Evolutionary conservation across 805 yeast species (phyloP), one percentile per base, ranked within the genome.

Genomic region (Spathaspora girioi): DNA sequence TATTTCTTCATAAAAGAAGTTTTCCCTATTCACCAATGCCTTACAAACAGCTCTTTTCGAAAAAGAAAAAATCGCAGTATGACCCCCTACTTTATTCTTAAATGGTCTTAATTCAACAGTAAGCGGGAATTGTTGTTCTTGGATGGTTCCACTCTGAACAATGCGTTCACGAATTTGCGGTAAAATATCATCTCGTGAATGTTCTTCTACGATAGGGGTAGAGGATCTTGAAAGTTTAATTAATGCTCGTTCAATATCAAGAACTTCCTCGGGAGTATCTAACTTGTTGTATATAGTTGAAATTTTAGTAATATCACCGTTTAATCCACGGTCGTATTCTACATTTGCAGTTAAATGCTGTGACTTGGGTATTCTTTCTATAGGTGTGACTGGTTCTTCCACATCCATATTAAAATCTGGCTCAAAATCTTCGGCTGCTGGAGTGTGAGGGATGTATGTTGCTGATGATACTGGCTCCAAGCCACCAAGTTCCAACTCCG

Each of bases 61-160:
- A 64, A 94, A 94, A 56, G 93, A 81, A 71, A 93, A 94, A 35
- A 94, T 91, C 1, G 97, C 97, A 0, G 97, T 93, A 65, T 94
- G 99, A 0, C 99, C 99, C 7, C 99, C 99, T 19, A 94, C 98
- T 63, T 89, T 91, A 64, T 94, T 91, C 50, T 86, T 84, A 69
- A 92, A 93, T 1, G 98, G 98, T 49, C 89, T 82, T 52, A 93
- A 70, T 65, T 93, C 97, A 1, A 92, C 97, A 1, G 97, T 88
- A 29, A 90, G 69, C 2, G 91, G 87, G 57, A 76, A 87, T 15
- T 35, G 44, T 15, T 46, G 29, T 23, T 29, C 45, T 14, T 23
- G 15, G 11, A 18, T 15, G 17, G 17, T 5, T 32, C 5, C 29
- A 17, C 27, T 17, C 17, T 15, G 32, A 38, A 31, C 11, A n/a